Base-by-base conservation (phyloP, 2,329 filamentous ascomycete genomes). In the Blumeriella jaapii region DNA sequence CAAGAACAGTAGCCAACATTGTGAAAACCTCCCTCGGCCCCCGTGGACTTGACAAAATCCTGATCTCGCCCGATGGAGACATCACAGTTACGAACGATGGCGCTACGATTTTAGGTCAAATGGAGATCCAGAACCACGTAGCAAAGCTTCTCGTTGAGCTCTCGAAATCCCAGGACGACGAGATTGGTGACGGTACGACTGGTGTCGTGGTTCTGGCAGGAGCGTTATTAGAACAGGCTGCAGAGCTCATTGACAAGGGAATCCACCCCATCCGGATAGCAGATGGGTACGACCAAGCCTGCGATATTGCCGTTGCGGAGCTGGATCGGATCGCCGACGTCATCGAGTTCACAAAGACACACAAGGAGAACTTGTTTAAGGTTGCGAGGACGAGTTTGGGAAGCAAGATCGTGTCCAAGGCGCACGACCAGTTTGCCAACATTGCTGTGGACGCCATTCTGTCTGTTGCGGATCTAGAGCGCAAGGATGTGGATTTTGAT, bases 1-100 rank as follows among this genome's bases (percentile, higher is more conserved):
- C 93, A 36, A 79, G 87, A 59, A 96, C 91, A 39, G 87, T 98
- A 52, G 82, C 91, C 51, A 93, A 86, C 64, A 91, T 98, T 53
- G 85, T 98, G 63, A 95, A 93, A 70, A 91, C 85, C 42, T 98
- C 93, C 47, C 71, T 98, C 53, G 91, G 91, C 32, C 91, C 91
- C 36, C 82, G 91, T 51, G 91, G 91, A 46, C 78, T 98, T 56
- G 91, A 98, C 69, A 98, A 98, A 69, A 98, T 98, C 58, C 74
- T 98, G 52, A 98, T 98, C 54, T 98, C 91, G 33, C 83, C 91
- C 43, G 91, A 98, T 59, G 91, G 91, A 60, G 91, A 98, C 63
- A 98, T 98, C 60, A 98, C 91, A 44, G 86, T 98, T 44, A 98
- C 91, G 50, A 98, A 98, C 67, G 91, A 98, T 65, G 91, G 91